These are phyloP conservation scores for Picea mariana DNA, from an alignment of 83 land plant species.

Conservation along the genomic window DNA sequence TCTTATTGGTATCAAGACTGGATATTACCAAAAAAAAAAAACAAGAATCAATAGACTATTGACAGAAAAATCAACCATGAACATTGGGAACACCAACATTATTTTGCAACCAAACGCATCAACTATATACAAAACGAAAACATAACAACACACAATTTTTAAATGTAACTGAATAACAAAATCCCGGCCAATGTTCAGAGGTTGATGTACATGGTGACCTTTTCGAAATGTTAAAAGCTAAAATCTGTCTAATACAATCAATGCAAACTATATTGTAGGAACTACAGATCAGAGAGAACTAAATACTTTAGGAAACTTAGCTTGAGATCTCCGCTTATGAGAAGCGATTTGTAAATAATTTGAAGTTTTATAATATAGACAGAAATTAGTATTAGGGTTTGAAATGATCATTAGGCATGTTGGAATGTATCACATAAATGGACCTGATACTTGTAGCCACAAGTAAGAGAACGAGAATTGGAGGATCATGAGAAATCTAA, in stretches of 20 bases:
- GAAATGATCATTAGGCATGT: not conserved
- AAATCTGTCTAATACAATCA: not conserved
- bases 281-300: not conserved
- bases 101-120: not conserved
- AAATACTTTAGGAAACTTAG: slow-evolving; percentile 4
- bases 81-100: not conserved
- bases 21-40: too few species aligned
- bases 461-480: slow-evolving; percentile 39
- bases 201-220: not conserved
- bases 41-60: too few species aligned
- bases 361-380: not conserved
- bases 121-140: not conserved
- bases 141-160: too few species aligned
- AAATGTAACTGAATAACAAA: not conserved
- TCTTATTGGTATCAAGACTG: too few species aligned
- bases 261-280: slow-evolving; percentile 6
- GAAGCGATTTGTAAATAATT: not conserved
- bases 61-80: too few species aligned
- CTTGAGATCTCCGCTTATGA: too few species aligned
- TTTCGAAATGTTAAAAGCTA: not conserved
- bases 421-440: not conserved
- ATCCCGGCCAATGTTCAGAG: slow-evolving; percentile 5
- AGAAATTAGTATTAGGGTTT: not conserved
- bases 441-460: slow-evolving; percentile 17
- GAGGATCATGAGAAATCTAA: slow-evolving; percentile 51